Evolutionary conservation across 139 green algal genomes (phyloP).

Genomic region (Closterium sp.): DNA sequence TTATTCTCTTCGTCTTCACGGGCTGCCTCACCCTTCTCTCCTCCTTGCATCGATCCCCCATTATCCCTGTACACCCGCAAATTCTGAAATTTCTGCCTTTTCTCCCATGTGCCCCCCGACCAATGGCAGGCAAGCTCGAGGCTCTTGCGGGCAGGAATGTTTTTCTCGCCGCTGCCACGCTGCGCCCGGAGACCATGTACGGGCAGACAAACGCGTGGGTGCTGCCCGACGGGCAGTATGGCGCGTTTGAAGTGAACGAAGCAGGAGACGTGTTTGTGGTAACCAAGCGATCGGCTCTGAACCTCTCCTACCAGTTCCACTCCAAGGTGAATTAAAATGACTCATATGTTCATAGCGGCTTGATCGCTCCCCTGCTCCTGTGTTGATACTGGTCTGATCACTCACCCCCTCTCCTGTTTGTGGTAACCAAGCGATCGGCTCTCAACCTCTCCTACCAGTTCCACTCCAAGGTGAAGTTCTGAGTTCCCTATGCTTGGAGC

Average conservation of each 20-base stretch:
- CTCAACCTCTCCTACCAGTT: constrained; percentile 92
- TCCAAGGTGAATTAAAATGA: constrained; percentile 52
- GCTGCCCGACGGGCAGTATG: constrained; percentile 94
- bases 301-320: constrained; percentile 85
- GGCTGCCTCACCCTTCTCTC: too few species aligned
- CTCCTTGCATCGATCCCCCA: too few species aligned
- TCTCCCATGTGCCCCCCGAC: not conserved
- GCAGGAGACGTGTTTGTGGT: constrained; percentile 85
- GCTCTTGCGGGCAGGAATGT: constrained; percentile 70
- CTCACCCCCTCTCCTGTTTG: too few species aligned
- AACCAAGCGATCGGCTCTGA: constrained; percentile 79
- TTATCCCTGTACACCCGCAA: too few species aligned
- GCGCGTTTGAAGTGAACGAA: constrained; percentile 70
- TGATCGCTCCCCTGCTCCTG: too few species aligned
- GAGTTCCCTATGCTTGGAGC: too few species aligned
- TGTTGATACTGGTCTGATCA: too few species aligned
- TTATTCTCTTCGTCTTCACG: too few species aligned
- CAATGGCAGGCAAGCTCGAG: constrained; percentile 69
- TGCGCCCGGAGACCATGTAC: constrained; percentile 99
- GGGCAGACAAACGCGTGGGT: constrained; percentile 98
- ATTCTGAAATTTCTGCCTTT: not conserved
- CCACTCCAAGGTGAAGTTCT: constrained; percentile 45
- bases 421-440: constrained; percentile 83
- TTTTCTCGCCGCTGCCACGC: constrained; percentile 90
- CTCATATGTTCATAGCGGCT: too few species aligned